Base-by-base conservation (phyloP, 2,329 filamentous ascomycete species). In the Zarea fungicola region DNA sequence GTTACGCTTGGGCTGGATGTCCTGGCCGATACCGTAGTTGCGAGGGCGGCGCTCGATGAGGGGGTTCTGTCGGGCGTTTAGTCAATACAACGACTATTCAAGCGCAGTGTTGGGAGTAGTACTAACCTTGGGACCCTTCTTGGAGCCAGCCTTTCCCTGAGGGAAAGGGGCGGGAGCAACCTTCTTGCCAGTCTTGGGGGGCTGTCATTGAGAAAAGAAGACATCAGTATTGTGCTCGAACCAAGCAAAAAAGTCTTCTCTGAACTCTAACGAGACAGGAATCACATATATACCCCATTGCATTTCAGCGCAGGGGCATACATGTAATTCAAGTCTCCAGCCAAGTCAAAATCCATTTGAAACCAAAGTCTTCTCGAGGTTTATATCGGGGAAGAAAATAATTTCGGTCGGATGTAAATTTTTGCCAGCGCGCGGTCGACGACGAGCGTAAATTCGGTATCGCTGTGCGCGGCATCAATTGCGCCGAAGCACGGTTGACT, bases 151-250 rank as follows among this genome's bases (percentile, higher is more conserved):
- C 84, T 95, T 96, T 69, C 85, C 83, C 80, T 91, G 85, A 70
- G 90, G 88, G 84, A 95, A 96, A 73, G 93, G 93, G 78, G 93
- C 90, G 72, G 93, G 80, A 67, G 93, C 93, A 77, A 89, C 85
- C 83, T 96, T 97, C 88, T 96, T 97, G 81, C 90, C 90, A 69
- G 80, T 72, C 81, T 97, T 99, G 72, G 92, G 88, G 87, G 93
- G 89, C 93, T 97, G 80, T 97, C 91, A 97, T 97, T 93, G 92
- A 97, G 92, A 89, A 95, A 91, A 93, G 87, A 95, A 89, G 85
- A 89, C 78, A 89, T 95, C 87, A 96, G 90, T 86, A 81, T 78
- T 81, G 84, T 48, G 45, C 45, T 48, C 81, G 85, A n/a, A 85
- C 78, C 75, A 74, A 76, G 75, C 77, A 78, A n/a, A n/a, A n/a